Evolutionary conservation across 2,329 filamentous ascomycete species (phyloP).

Genomic region (Claviceps pazoutovae): DNA sequence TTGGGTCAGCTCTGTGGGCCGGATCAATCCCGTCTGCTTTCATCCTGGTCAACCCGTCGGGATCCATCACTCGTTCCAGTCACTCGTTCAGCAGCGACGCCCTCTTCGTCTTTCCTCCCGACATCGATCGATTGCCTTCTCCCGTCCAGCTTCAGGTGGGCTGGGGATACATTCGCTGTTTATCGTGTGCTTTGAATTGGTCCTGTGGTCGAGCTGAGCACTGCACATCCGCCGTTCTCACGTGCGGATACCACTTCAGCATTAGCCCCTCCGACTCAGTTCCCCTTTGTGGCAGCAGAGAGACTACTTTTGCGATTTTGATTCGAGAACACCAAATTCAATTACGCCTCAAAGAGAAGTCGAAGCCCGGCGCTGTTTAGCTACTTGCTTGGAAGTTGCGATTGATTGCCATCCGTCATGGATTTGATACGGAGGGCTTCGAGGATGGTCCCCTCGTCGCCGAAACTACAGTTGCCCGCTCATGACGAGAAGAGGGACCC

Average conservation of each 20-base stretch:
- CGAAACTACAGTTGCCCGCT: conserved; percentile 31
- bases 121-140: background rate
- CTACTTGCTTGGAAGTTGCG: background rate
- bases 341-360: background rate
- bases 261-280: background rate
- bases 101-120: background rate
- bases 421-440: conserved; percentile 44
- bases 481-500: conserved; percentile 33
- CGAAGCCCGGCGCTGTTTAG: background rate
- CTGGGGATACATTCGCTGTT: background rate
- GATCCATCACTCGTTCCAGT: background rate
- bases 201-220: background rate
- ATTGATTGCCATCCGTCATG: conserved; percentile 25
- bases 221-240: background rate
- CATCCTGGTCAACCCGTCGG: background rate
- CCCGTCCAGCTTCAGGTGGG: background rate
- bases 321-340: background rate
- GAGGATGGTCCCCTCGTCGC: conserved; percentile 31
- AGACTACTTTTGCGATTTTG: background rate
- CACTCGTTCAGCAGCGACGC: conserved; percentile 2
- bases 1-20: background rate
- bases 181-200: background rate
- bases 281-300: background rate
- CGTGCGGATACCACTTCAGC: background rate
- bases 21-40: background rate